Conservation (phyloP, 805 yeast genomes). For the Pichia nakasei region DNA sequence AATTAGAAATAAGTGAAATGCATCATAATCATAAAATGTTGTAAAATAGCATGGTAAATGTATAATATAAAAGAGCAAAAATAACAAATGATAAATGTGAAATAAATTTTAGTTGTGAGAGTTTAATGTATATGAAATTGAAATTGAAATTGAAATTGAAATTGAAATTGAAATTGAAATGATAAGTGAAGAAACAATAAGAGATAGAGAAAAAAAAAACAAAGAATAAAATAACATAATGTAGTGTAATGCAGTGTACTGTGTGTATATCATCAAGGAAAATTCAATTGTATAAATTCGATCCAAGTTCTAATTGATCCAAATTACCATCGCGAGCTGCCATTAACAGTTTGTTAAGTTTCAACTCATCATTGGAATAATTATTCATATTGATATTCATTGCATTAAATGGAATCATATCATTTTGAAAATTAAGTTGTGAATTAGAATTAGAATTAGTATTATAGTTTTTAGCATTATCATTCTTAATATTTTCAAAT, state of each 20-base stretch:
- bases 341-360: conserved; percentile 43
- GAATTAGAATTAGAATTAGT: too few species aligned
- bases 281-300: conserved; percentile 27
- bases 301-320: conserved; percentile 39
- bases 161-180: too few species aligned
- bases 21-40: background rate
- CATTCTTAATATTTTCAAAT: conserved; percentile 15
- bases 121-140: too few species aligned
- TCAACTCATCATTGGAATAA: conserved; percentile 19
- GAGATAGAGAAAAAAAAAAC: too few species aligned
- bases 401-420: conserved; percentile 22
- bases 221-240: too few species aligned
- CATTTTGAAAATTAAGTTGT: conserved; percentile 18
- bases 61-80: background rate
- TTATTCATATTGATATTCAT: conserved; percentile 7
- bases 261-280: too few species aligned
- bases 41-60: background rate
- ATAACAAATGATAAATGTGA: background rate
- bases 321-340: conserved; percentile 50
- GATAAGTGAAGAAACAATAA: too few species aligned
- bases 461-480: conserved; percentile 9
- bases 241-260: too few species aligned
- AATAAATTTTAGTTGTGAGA: too few species aligned
- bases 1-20: background rate
- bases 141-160: too few species aligned